phyloP scores from a whole-genome alignment of 495 filamentous ascomycete genomes.

The Wilcoxina mikolae region DNA sequence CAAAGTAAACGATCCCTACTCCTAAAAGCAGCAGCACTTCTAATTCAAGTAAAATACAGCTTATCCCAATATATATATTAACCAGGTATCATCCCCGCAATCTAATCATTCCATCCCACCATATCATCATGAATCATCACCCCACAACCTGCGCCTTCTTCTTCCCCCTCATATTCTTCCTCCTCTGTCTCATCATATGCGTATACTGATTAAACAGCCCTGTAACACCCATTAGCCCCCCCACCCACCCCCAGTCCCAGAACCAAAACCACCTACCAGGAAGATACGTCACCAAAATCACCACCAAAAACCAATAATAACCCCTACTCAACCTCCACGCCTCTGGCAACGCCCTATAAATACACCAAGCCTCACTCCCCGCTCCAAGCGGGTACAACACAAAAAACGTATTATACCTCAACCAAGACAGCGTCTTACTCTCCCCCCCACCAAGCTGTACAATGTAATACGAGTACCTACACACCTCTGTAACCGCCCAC shows the following conservation, averaged over 20 bases:
- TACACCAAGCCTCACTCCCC: constrained; percentile 63
- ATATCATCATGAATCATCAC: no score
- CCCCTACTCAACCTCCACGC: constrained; percentile 38
- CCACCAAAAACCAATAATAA: constrained; percentile 46
- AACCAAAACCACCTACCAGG: constrained; percentile 48
- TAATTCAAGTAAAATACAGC: no score
- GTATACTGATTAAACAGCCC: constrained; percentile 79
- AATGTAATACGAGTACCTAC: constrained; percentile 79
- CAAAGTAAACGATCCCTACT: no score
- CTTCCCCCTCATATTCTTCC: constrained; percentile 54
- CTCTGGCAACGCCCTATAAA: constrained; percentile 48
- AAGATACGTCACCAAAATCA: constrained; percentile 57
- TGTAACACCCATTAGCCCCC: constrained; percentile 28
- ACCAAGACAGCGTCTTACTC: constrained; percentile 57
- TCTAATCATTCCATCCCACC: no score
- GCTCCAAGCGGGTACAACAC: constrained; percentile 88
- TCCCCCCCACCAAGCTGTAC: constrained; percentile 46
- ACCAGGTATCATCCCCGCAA: no score
- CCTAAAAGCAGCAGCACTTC: no score
- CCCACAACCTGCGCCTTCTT: constrained; percentile 19
- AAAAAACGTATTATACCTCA: constrained; percentile 87
- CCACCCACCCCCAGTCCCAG: constrained; percentile 3
- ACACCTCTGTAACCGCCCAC: constrained; percentile 74
- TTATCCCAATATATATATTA: no score
- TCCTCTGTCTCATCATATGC: constrained; percentile 83